Base-by-base conservation (phyloP, 1,284 basidiomycete genomes). In the Chalciporus piperatoides region DNA sequence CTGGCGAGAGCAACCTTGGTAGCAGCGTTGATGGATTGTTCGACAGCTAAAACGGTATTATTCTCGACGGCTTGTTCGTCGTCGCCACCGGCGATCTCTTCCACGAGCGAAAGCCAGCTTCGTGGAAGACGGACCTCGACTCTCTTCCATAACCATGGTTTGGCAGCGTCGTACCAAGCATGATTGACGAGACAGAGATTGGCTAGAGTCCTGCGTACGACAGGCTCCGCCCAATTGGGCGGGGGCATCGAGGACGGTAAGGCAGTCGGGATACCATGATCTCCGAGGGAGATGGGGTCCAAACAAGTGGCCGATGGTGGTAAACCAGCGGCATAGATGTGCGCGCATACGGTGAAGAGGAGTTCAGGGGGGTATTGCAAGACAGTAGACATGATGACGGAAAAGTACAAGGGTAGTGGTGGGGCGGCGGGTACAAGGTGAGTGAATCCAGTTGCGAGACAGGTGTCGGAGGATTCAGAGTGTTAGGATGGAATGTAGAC, bases 121-220 rank as follows among this genome's bases (percentile, higher is more conserved):
- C 81, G 77, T 6, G 89, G 88, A 10, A 90, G 76, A 10, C 87
- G 80, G 38, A 91, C 83, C 66, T 91, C 87, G 56, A 91, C 70
- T 68, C 81, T 82, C 50, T 77, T 79, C 87, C 88, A 91, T 3
- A 91, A 70, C 82, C 82, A 90, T 0, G 87, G 88, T 57, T 84
- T 86, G 10, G 89, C 86, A 0, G 86, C 89, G 42, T 81, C 78
- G 59, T 81, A 79, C 84, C 86, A 91, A 2, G 80, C 75, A 57
- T 74, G 82, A 60, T 81, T 88, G 36, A 88, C 84, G 49, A 86
- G 76, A 59, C 83, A 87, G 41, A 90, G 80, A 56, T 66, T 83
- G 10, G 78, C 73, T 30, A 91, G 73, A 0, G 89, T 84, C 49
- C 68, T 72, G 21, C 86, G 79, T 11, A 81, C 72, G 24, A 79